These are phyloP conservation scores for Salvia sclarea DNA, from an alignment of 305 asterid species.

Conservation along the genomic window DNA sequence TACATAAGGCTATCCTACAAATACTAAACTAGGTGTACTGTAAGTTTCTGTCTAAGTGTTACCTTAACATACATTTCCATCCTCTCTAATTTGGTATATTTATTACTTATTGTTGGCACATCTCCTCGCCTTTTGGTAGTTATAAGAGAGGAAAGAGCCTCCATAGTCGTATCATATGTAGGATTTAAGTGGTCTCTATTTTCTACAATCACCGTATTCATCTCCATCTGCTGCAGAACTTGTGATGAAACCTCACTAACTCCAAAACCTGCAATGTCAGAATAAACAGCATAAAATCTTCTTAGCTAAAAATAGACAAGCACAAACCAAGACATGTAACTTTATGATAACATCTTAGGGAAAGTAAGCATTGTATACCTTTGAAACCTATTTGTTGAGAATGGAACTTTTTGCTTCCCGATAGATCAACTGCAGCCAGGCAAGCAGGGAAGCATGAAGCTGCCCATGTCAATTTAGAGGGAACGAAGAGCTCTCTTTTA, in stretches of 20 bases:
- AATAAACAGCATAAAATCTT: conserved; percentile 10
- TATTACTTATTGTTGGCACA: conserved; percentile 35
- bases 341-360: conserved; percentile 16
- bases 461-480: conserved; percentile 38
- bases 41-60: conserved; percentile 12
- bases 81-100: conserved; percentile 56
- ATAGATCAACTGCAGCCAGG: conserved; percentile 32
- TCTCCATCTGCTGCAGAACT: conserved; percentile 43
- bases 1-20: conserved; percentile 3
- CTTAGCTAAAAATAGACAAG: conserved; percentile 5
- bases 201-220: conserved; percentile 40
- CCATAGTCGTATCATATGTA: conserved; percentile 80
- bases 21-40: conserved; percentile 4
- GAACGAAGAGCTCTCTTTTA: conserved; percentile 33
- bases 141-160: conserved; percentile 87
- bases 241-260: conserved; percentile 39
- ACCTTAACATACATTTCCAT: conserved; percentile 78
- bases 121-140: conserved; percentile 61
- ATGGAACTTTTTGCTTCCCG: conserved; percentile 38
- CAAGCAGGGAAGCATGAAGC: conserved; percentile 32
- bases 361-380: conserved; percentile 34
- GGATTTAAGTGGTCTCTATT: conserved; percentile 39
- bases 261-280: conserved; percentile 38
- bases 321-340: neutral
- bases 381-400: conserved; percentile 36